Conservation (phyloP, 2,329 filamentous ascomycete species). For the Clathrospora elynae region DNA sequence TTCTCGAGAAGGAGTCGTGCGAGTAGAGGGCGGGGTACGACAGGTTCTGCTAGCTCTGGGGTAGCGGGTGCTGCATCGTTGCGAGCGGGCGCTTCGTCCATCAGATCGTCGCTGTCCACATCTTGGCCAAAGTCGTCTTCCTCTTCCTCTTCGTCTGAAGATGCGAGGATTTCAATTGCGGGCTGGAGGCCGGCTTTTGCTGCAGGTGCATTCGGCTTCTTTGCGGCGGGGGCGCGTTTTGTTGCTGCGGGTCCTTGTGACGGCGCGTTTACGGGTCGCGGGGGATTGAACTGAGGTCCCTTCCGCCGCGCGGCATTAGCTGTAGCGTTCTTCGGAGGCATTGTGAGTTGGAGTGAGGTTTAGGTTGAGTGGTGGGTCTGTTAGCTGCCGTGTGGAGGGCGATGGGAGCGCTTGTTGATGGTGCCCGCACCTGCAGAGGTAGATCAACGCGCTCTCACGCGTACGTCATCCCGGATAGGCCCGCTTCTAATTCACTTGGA, state of each 20-base stretch:
- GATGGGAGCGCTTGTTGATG: constrained; percentile 5
- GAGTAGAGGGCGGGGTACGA: constrained; percentile 75
- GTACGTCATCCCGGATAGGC: too few relatives aligned
- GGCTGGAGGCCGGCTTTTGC: constrained; percentile 28
- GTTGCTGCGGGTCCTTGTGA: constrained; percentile 26
- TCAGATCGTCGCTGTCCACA: constrained; percentile 35
- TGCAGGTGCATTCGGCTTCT: constrained; percentile 23
- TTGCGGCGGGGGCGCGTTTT: constrained; percentile 31
- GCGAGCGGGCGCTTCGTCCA: constrained; percentile 31
- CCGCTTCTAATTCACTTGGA: too few relatives aligned
- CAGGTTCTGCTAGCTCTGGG: constrained; percentile 27
- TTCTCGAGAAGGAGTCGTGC: constrained; percentile 78
- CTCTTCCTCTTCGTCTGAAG: constrained; percentile 39
- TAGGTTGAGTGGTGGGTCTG: constrained; percentile 1
- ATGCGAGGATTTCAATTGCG: constrained; percentile 34
- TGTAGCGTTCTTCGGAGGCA: constrained; percentile 35
- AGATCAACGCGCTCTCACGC: constrained; percentile 17
- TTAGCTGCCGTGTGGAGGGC: constrained; percentile 1
- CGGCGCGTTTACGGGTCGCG: constrained; percentile 39
- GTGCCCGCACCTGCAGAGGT: not conserved
- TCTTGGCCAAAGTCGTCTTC: constrained; percentile 25
- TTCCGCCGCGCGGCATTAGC: constrained; percentile 33
- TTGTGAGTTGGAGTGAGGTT: constrained; percentile 8
- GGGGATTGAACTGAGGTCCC: constrained; percentile 46
- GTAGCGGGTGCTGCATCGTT: constrained; percentile 15